Evolutionary conservation across 228 moss, liverwort and hornwort species (phyloP).

Genomic region (Sphagnum magellanicum): DNA sequence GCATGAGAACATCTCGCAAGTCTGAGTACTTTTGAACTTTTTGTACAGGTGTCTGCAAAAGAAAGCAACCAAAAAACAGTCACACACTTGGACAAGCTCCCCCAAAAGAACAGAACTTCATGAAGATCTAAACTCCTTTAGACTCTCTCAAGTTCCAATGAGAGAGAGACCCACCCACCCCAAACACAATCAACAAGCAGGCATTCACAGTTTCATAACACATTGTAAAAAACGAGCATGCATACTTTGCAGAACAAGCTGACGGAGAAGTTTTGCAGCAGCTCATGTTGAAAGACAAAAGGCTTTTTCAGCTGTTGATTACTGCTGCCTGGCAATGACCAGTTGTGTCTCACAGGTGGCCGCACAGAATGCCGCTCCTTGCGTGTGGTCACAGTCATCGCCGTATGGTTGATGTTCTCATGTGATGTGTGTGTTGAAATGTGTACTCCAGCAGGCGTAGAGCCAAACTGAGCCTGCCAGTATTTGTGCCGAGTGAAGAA

Average conservation of each 20-base stretch:
- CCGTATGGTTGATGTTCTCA: slow-evolving; percentile 49
- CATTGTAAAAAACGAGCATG: not conserved
- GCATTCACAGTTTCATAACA: no score
- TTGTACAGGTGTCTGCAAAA: slow-evolving; percentile 81
- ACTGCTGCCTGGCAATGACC: slow-evolving; percentile 71
- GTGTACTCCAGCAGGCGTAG: slow-evolving; percentile 67
- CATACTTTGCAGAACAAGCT: slow-evolving; percentile 97
- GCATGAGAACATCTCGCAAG: slow-evolving; percentile 91
- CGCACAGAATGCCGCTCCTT: slow-evolving; percentile 78
- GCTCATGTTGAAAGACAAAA: slow-evolving; percentile 96
- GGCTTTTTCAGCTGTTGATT: slow-evolving; percentile 56
- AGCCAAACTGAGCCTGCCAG: slow-evolving; percentile 88
- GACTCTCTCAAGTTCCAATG: not conserved
- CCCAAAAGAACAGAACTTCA: not conserved
- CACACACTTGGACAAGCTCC: not conserved
- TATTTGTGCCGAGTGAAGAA: not conserved
- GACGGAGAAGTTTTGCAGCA: slow-evolving; percentile 97
- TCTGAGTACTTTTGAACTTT: slow-evolving; percentile 83
- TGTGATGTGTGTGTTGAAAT: slow-evolving; percentile 35
- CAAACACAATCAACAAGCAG: no score
- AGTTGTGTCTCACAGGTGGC: slow-evolving; percentile 84
- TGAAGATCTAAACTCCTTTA: no score
- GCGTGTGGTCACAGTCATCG: slow-evolving; percentile 47
- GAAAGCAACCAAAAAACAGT: slow-evolving; percentile 5
- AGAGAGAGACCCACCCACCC: no score